Percentiles rank a stretch among this genome's conserved stretches.
Conservation (phyloP, 257 asterid genomes). For the Euphrasia confusa region DNA sequence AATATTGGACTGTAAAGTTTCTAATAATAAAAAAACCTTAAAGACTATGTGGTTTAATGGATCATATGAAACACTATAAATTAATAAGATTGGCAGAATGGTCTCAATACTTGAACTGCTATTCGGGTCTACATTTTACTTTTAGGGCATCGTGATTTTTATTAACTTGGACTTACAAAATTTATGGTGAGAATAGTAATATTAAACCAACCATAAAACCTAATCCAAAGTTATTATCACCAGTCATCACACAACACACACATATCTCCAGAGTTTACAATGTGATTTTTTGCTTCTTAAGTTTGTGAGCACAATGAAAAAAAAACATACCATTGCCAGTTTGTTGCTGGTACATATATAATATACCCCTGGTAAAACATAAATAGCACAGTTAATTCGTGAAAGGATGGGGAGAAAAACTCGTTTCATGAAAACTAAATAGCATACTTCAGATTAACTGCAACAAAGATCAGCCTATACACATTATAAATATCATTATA, state of each 20-base stretch:
- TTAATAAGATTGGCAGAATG: slow-evolving; percentile 5
- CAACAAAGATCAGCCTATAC: slow-evolving; percentile 9
- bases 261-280: slow-evolving; percentile 8
- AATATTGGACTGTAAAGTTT: no score
- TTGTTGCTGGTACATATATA: slow-evolving; percentile 62
- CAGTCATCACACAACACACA: no score
- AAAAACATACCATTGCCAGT: slow-evolving; percentile 53
- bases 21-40: neutral
- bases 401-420: slow-evolving; percentile 23
- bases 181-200: no score
- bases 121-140: no score
- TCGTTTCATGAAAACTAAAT: slow-evolving; percentile 7
- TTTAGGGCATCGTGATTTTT: no score
- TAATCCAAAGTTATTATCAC: no score
- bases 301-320: slow-evolving; percentile 6
- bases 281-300: slow-evolving; percentile 1
- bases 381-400: slow-evolving; percentile 27
- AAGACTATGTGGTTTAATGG: neutral
- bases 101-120: no score
- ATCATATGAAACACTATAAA: slow-evolving; percentile 6
- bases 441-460: slow-evolving; percentile 13
- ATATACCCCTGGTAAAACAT: slow-evolving; percentile 67
- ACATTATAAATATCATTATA: neutral
- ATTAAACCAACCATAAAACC: no score
- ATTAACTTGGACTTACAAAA: no score